Evolutionary conservation across 352 stramenopile species (phyloP).

Genomic region (Phytophthora lateralis): DNA sequence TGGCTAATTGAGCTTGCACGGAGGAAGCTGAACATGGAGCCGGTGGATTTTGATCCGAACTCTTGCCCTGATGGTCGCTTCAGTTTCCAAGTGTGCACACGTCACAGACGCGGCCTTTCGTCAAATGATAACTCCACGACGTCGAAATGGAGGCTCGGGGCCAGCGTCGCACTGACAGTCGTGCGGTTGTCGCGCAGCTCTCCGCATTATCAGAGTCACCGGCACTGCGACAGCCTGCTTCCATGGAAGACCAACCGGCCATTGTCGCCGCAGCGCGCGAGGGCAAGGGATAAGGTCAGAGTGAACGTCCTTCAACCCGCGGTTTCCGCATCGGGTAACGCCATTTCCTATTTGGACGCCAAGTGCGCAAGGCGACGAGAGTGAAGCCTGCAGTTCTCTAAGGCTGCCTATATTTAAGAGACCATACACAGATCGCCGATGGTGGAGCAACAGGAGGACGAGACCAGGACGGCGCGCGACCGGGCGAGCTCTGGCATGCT

Average conservation of each 20-base stretch:
- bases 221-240: constrained; percentile 8
- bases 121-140: constrained; percentile 28
- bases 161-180: constrained; percentile 16
- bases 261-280: background rate
- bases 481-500: constrained; percentile 47
- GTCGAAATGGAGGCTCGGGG: constrained; percentile 30
- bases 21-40: constrained; percentile 24
- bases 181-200: constrained; percentile 25
- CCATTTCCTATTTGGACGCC: constrained; percentile 43
- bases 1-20: constrained; percentile 12
- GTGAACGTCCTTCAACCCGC: constrained; percentile 39
- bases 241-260: constrained; percentile 35
- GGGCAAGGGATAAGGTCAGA: constrained; percentile 19
- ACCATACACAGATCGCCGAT: constrained; percentile 6
- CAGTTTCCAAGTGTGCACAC: constrained; percentile 22
- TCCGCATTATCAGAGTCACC: constrained; percentile 6
- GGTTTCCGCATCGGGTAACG: constrained; percentile 26
- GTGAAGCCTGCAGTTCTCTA: background rate
- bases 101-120: constrained; percentile 22
- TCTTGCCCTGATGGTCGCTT: background rate
- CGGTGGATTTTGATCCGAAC: constrained; percentile 31
- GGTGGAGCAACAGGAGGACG: constrained; percentile 17
- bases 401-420: constrained; percentile 20
- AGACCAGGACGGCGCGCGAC: constrained; percentile 15
- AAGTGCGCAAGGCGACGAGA: background rate